These are phyloP conservation scores for Ceratobasidium sp. DNA, from an alignment of 1,284 basidiomycete species.

Conservation along the genomic window DNA sequence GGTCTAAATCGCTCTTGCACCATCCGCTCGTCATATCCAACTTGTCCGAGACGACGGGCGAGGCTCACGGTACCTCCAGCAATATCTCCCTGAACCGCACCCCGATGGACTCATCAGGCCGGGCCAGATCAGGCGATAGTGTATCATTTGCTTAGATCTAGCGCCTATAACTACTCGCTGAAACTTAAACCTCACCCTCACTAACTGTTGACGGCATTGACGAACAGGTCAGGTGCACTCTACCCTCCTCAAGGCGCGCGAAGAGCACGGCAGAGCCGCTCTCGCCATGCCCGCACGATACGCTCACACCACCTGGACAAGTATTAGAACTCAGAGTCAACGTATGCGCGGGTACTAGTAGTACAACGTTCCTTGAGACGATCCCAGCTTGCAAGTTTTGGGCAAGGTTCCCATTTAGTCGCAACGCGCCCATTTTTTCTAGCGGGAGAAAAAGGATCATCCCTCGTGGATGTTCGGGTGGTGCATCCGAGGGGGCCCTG, in stretches of 20 bases:
- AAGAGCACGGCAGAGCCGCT: conserved; percentile 93
- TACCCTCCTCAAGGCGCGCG: conserved; percentile 88
- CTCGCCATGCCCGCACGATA: conserved; percentile 95
- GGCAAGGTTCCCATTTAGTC: too few relatives aligned
- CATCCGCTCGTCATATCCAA: conserved; percentile 92
- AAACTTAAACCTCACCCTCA: too few relatives aligned
- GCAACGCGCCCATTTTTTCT: too few relatives aligned
- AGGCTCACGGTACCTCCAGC: conserved; percentile 92
- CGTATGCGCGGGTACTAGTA: conserved; percentile 92
- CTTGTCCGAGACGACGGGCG: conserved; percentile 88
- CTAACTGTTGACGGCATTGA: too few relatives aligned
- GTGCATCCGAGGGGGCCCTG: too few relatives aligned
- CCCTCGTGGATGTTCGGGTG: too few relatives aligned
- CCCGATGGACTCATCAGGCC: conserved; percentile 78
- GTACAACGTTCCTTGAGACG: too few relatives aligned
- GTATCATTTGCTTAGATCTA: conserved; percentile 89
- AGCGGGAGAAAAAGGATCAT: too few relatives aligned
- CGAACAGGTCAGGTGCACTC: conserved; percentile 91
- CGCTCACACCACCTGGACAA: conserved; percentile 91
- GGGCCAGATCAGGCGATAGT: conserved; percentile 92
- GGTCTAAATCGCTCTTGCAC: conserved; percentile 95
- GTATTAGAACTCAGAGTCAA: conserved; percentile 93
- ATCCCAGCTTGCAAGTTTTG: too few relatives aligned
- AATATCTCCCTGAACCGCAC: conserved; percentile 90
- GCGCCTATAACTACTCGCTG: too few relatives aligned